These are phyloP conservation scores for Gossypium stocksii DNA, from an alignment of 345 rosid genomes.

Conservation along the genomic window DNA sequence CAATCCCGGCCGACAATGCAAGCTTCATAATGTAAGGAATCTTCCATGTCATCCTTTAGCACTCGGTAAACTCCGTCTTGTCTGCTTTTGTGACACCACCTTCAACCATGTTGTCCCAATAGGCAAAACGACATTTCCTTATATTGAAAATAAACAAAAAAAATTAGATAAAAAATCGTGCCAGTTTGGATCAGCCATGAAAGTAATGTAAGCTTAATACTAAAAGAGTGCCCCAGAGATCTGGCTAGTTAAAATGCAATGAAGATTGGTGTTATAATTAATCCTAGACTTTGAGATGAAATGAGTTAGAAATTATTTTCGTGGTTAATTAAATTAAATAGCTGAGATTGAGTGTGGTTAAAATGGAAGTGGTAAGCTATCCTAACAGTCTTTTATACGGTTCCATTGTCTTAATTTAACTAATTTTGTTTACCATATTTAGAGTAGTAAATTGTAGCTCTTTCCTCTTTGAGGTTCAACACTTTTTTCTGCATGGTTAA, in stretches of 20 bases:
- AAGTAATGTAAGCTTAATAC: background rate
- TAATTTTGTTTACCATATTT: background rate
- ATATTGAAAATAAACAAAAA: background rate
- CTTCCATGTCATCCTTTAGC: slow-evolving; percentile 62
- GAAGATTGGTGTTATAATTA: too few relatives aligned
- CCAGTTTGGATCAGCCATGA: too few relatives aligned
- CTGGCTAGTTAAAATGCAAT: background rate
- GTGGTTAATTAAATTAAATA: too few relatives aligned
- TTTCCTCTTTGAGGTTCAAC: background rate
- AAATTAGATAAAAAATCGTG: too few relatives aligned
- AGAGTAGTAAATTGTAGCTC: background rate
- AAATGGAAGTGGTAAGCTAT: background rate
- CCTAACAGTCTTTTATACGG: background rate
- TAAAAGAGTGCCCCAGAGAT: background rate
- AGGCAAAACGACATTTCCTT: background rate
- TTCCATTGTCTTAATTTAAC: background rate
- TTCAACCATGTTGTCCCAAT: slow-evolving; percentile 50
- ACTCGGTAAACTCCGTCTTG: slow-evolving; percentile 68
- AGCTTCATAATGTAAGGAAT: slow-evolving; percentile 80
- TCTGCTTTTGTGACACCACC: slow-evolving; percentile 53
- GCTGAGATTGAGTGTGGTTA: too few relatives aligned
- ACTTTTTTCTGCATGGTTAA: background rate
- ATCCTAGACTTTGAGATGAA: too few relatives aligned
- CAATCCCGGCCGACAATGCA: slow-evolving; percentile 83
- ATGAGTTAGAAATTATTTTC: too few relatives aligned